Base-by-base conservation (phyloP, 495 filamentous ascomycete genomes). In the Recurvomyces mirabilis region DNA sequence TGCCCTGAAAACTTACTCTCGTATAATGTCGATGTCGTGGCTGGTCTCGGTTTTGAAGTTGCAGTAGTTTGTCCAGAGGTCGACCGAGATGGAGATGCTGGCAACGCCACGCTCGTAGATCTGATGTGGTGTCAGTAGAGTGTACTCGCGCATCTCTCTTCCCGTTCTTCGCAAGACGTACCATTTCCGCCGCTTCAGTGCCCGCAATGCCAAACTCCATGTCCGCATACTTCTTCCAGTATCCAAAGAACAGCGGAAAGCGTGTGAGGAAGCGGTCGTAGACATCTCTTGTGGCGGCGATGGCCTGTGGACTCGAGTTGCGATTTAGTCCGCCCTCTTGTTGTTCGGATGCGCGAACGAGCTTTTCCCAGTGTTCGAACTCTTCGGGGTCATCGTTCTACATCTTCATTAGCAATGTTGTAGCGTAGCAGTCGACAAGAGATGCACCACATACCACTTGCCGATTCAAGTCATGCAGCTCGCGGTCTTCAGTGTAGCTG, bases 171-270 rank as follows among this genome's bases (percentile, higher is more conserved):
- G n/a, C n/a, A 22, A 42, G 32, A 51, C 71, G 46, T 72, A 95
- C 91, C 84, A 96, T 91, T 60, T 99, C 91, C 43, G 91, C 93
- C 22, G 93, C 87, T 67, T 99, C 91, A 1, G 93, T 94, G 20
- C 91, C 91, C 4, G 86, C 86, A 51, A 96, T 94, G 13, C 84
- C 84, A 64, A 99, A 99, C 58, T 99, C 91, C 19, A 94, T 65
- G 59, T 96, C 91, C 53, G 91, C 91, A 77, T 99, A 98, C 63
- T 94, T 96, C 68, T 95, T 95, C 91, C 91, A 99, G 65, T 95
- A 99, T 31, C 88, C 91, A 60, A 95, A 99, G 1, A 96, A 75
- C 19, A 96, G 71, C 1, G 91, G 91, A 56, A 95, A 99, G 59
- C 93, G 94, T 41, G 86, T 81, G 7, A 99, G 77, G 58, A 99